These are phyloP conservation scores for Polytrichum formosum DNA, from an alignment of 225 moss, liverwort and hornwort species.

Conservation along the genomic window DNA sequence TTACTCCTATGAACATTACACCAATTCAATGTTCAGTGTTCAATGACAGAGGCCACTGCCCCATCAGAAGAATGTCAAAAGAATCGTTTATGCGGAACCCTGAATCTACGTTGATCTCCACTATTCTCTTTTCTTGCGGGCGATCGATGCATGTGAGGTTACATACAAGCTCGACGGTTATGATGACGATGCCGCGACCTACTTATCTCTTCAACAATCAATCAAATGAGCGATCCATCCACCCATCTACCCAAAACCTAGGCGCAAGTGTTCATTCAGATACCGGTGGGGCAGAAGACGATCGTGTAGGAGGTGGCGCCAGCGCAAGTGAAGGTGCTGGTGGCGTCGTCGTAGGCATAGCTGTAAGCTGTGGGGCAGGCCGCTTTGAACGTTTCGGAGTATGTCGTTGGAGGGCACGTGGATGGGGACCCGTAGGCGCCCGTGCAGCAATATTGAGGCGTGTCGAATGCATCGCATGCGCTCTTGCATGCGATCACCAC, in stretches of 20 bases:
- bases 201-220: too few species aligned
- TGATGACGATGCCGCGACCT: too few species aligned
- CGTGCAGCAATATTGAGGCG: constrained; percentile 67
- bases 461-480: constrained; percentile 62
- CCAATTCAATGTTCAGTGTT: too few species aligned
- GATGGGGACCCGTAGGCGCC: constrained; percentile 55
- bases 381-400: constrained; percentile 63
- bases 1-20: too few species aligned
- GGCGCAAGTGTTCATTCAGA: constrained; percentile 1
- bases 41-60: too few species aligned
- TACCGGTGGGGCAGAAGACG: constrained; percentile 64
- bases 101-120: too few species aligned
- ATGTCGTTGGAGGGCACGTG: constrained; percentile 57
- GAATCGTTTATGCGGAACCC: too few species aligned
- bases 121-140: too few species aligned
- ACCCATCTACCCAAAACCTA: not conserved
- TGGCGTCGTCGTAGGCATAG: constrained; percentile 76
- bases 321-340: constrained; percentile 79
- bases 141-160: too few species aligned
- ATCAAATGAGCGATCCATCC: too few species aligned
- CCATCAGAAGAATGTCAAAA: too few species aligned
- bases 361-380: constrained; percentile 93
- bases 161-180: too few species aligned
- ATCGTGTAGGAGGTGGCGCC: constrained; percentile 42
- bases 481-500: constrained; percentile 70